Evolutionary conservation across 176 grass and related monocot species (phyloP).

Genomic region (Triticum turgidum): DNA sequence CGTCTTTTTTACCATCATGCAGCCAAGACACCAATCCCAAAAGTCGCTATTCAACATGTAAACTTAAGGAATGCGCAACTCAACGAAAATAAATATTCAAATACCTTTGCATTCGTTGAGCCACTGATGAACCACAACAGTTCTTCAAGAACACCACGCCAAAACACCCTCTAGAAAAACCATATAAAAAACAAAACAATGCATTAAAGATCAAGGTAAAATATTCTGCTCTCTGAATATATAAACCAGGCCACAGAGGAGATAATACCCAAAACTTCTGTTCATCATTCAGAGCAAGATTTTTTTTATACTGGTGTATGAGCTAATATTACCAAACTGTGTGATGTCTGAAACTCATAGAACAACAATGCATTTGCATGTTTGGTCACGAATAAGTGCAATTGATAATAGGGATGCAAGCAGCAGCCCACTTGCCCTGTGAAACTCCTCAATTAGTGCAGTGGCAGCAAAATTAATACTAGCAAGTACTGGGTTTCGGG

Average conservation of each 20-base stretch:
- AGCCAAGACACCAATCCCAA: not conserved
- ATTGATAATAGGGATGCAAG: not conserved
- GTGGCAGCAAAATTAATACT: too few relatives aligned
- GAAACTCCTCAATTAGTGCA: too few relatives aligned
- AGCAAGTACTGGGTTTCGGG: too few relatives aligned
- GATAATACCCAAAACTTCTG: not conserved
- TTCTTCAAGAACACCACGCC: conserved; percentile 91
- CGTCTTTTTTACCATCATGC: not conserved
- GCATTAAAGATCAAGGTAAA: not conserved
- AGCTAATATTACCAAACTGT: not conserved
- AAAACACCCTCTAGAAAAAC: conserved; percentile 72
- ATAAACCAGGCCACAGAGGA: not conserved
- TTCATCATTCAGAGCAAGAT: not conserved
- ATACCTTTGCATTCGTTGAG: conserved; percentile 88
- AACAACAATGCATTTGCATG: not conserved
- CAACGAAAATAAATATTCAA: not conserved
- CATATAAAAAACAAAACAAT: not conserved
- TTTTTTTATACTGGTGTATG: not conserved
- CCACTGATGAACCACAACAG: conserved; percentile 98
- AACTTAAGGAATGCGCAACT: not conserved
- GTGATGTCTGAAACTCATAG: not conserved
- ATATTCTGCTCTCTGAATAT: not conserved
- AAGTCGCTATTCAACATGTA: not conserved
- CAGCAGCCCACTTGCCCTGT: too few relatives aligned
- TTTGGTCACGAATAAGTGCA: not conserved